A percentile compares a stretch with the other conserved stretches of the same genome.
phyloP scores from a whole-genome alignment of 2,329 filamentous ascomycete species.

The Cladosporium sphaerospermum region DNA sequence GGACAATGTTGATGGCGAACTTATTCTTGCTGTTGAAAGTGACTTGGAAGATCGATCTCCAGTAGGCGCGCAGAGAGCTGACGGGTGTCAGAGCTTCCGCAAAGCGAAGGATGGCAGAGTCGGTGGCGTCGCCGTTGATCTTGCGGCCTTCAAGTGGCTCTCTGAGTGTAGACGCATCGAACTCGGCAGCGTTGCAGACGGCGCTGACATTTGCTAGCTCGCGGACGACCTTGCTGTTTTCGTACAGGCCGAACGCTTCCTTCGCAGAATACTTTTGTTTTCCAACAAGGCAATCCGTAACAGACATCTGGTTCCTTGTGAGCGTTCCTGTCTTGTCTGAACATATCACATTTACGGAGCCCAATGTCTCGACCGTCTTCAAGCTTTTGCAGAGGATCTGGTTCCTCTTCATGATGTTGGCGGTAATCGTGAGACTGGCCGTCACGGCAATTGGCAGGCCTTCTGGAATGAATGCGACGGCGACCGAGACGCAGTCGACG shows the following conservation, averaged over 20 bases:
- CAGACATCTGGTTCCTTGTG: slow-evolving; percentile 45
- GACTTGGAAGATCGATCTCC: slow-evolving; percentile 61
- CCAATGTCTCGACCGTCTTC: slow-evolving; percentile 71
- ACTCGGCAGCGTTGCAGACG: slow-evolving; percentile 70
- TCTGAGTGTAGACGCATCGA: slow-evolving; percentile 59
- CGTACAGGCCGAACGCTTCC: slow-evolving; percentile 42
- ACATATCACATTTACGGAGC: slow-evolving; percentile 66
- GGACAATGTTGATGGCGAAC: slow-evolving; percentile 65
- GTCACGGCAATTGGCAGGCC: slow-evolving; percentile 65
- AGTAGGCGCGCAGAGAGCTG: slow-evolving; percentile 53
- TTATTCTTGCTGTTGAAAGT: slow-evolving; percentile 78
- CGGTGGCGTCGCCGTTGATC: slow-evolving; percentile 70
- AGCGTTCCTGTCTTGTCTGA: slow-evolving; percentile 72
- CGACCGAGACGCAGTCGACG: slow-evolving; percentile 62
- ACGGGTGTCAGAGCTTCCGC: slow-evolving; percentile 60
- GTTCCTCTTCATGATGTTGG: slow-evolving; percentile 69
- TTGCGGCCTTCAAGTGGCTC: slow-evolving; percentile 55
- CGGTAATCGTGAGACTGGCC: slow-evolving; percentile 63
- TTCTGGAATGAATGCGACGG: slow-evolving; percentile 71
- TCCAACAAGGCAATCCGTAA: slow-evolving; percentile 62
- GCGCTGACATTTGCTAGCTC: slow-evolving; percentile 58
- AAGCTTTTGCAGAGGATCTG: slow-evolving; percentile 74
- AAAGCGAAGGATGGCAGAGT: slow-evolving; percentile 67
- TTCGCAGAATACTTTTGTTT: slow-evolving; percentile 42
- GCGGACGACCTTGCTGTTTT: slow-evolving; percentile 36